Conservation (phyloP, 768 basidiomycete species). For the Nevesoporus exiguus region DNA sequence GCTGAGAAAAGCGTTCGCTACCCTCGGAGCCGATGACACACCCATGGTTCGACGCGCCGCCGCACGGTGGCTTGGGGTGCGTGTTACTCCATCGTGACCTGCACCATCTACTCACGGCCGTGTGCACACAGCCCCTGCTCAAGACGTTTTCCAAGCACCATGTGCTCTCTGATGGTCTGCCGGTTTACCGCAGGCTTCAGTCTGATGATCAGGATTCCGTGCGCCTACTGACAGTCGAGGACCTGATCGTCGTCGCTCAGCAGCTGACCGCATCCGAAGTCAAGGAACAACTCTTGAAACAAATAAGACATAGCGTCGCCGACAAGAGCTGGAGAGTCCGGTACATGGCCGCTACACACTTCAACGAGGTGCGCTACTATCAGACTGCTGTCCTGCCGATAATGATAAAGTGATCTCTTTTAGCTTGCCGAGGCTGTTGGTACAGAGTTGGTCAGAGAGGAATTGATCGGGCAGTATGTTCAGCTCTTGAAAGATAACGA, state of each 20-base stretch:
- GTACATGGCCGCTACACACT: slow-evolving; percentile 98
- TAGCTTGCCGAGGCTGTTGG: slow-evolving; percentile 93
- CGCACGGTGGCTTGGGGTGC: slow-evolving; percentile 92
- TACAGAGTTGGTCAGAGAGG: slow-evolving; percentile 85
- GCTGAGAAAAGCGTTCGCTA: slow-evolving; percentile 77
- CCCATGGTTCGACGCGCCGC: slow-evolving; percentile 98
- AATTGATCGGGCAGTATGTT: slow-evolving; percentile 90
- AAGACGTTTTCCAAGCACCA: slow-evolving; percentile 76
- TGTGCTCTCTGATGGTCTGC: slow-evolving; percentile 82
- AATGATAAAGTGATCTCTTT: not conserved
- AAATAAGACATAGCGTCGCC: slow-evolving; percentile 81
- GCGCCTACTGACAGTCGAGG: slow-evolving; percentile 90
- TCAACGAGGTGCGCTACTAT: slow-evolving; percentile 70
- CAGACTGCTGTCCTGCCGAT: not conserved
- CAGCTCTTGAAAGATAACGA: slow-evolving; percentile 96
- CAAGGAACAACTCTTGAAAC: slow-evolving; percentile 83
- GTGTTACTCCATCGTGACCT: slow-evolving; percentile 31
- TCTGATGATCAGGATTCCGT: slow-evolving; percentile 98
- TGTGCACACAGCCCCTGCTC: slow-evolving; percentile 59
- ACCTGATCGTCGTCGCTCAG: slow-evolving; percentile 88
- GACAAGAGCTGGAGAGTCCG: slow-evolving; percentile 99
- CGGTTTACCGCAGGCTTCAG: slow-evolving; percentile 91
- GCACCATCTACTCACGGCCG: slow-evolving; percentile 11
- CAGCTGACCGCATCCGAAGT: slow-evolving; percentile 84
- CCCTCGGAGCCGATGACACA: slow-evolving; percentile 89